Percentiles rank a stretch among this genome's conserved stretches.
Conservation (phyloP, 805 yeast species). For the Yamadazyma nakazawae region DNA sequence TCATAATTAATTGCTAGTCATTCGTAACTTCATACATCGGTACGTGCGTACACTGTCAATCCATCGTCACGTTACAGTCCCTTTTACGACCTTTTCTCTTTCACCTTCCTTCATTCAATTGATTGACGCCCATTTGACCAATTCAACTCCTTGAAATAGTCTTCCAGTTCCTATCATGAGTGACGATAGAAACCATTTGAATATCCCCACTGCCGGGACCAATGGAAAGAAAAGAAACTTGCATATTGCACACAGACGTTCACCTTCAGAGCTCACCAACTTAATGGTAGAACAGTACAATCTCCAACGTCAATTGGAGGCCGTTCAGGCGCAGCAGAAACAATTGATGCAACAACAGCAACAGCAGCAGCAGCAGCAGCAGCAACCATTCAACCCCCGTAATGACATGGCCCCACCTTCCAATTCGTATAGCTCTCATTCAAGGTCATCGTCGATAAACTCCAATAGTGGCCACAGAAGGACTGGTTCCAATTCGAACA, state of each 20-base stretch:
- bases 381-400: constrained; percentile 1
- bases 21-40: neutral
- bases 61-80: neutral
- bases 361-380: constrained; percentile 32
- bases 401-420: constrained; percentile 21
- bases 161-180: neutral
- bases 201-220: constrained; percentile 6
- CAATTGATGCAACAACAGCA: constrained; percentile 80
- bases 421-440: constrained; percentile 20
- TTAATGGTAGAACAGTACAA: constrained; percentile 90
- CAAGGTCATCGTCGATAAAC: constrained; percentile 30
- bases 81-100: neutral
- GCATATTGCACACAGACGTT: constrained; percentile 94
- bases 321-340: constrained; percentile 89
- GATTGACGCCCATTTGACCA: neutral
- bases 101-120: neutral
- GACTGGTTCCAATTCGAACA: constrained; percentile 26
- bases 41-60: neutral
- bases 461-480: constrained; percentile 26
- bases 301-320: constrained; percentile 87
- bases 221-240: constrained; percentile 34
- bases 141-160: neutral
- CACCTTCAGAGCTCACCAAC: constrained; percentile 92
- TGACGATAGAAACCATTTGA: constrained; percentile 5
- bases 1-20: neutral